Percentiles rank a stretch among this genome's conserved stretches.
phyloP scores from a whole-genome alignment of 371 early-diverging fungal species.

The Mortierella sp. region DNA sequence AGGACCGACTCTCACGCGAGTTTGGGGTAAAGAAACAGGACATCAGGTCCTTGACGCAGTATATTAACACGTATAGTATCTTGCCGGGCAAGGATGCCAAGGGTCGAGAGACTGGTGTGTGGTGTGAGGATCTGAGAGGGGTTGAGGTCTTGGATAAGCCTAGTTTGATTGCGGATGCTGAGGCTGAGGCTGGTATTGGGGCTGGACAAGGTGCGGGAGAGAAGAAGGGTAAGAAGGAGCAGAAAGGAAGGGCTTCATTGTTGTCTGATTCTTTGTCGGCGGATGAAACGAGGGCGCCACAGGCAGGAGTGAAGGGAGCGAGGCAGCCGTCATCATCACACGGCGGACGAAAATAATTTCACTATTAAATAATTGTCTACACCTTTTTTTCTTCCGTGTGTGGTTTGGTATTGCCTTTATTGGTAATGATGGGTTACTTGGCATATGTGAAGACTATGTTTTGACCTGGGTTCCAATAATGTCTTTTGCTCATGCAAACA shows the following conservation, averaged over 20 bases:
- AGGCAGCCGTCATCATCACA: background rate
- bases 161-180: slow-evolving; percentile 30
- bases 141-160: slow-evolving; percentile 44
- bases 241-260: background rate
- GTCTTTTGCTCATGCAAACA: background rate
- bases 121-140: slow-evolving; percentile 55
- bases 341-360: slow-evolving; percentile 3
- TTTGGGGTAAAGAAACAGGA: slow-evolving; percentile 37
- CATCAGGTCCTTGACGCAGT: slow-evolving; percentile 31
- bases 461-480: background rate
- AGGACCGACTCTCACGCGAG: slow-evolving; percentile 24
- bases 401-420: background rate
- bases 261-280: slow-evolving; percentile 7
- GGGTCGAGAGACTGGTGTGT: slow-evolving; percentile 52
- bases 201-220: too few species aligned
- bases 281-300: background rate
- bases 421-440: background rate
- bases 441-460: background rate
- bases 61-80: slow-evolving; percentile 55
- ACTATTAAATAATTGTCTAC: background rate
- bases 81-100: slow-evolving; percentile 55
- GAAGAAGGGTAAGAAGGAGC: background rate
- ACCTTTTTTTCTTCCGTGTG: background rate
- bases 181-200: slow-evolving; percentile 13
- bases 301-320: background rate